Base-by-base conservation (phyloP, 106 monocot genomes). In the Acanthochlamys bracteata region DNA sequence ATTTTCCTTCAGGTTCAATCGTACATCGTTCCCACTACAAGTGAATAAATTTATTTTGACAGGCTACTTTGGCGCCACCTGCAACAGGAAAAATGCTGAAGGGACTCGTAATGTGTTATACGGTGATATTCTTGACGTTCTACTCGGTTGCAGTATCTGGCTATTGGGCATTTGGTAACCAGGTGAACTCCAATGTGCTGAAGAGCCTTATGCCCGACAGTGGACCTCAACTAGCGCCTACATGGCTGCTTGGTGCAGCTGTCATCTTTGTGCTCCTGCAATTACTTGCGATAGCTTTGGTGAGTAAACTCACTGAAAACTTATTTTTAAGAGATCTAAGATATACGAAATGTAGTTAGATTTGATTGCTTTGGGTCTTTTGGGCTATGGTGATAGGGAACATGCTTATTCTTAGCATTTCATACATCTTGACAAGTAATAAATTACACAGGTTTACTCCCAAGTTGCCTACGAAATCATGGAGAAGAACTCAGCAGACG, bases 381-480 rank as follows among this genome's bases (percentile, higher is more conserved):
- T n/a, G n/a, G n/a, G n/a, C n/a, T n/a, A n/a, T n/a, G n/a, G n/a
- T n/a, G n/a, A n/a, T n/a, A n/a, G n/a, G n/a, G n/a, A n/a, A n/a
- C n/a, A n/a, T n/a, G n/a, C n/a, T n/a, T n/a, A n/a, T n/a, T n/a
- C n/a, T n/a, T n/a, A n/a, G n/a, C n/a, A n/a, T n/a, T n/a, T n/a
- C n/a, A n/a, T n/a, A n/a, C n/a, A n/a, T n/a, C n/a, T n/a, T 61
- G 41, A 60, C 20, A 24, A 53, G 16, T n/a, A 52, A 51, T 23
- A 53, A 20, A 7, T 24, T n/a, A 7, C 26, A 3, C 75, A 90
- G 86, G 86, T 92, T 4, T 88, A 88, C 72, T 92, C 92, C 7
- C 92, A 88, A 82, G 88, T 92, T 7, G 82, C 88, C 15, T 88
- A 92, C 17, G 88, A 92, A 65, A 82, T 92, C 25, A 84, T 92